A percentile compares a stretch with the other conserved stretches of the same genome.
These are phyloP conservation scores for Pseudogymnoascus sp. DNA, from an alignment of 2,329 filamentous ascomycete species.

Conservation along the genomic window DNA sequence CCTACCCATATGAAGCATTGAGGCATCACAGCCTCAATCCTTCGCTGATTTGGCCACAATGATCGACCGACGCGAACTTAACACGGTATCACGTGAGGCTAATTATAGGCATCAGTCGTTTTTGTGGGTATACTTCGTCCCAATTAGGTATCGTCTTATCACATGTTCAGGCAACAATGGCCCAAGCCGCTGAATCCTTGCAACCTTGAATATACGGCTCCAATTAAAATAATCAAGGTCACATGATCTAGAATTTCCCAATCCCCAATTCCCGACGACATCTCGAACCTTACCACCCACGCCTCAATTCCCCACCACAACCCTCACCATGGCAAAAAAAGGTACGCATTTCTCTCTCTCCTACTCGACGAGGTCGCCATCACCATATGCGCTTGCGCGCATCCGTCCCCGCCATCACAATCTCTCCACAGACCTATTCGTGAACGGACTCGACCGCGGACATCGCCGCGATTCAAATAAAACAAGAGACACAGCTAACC, in stretches of 20 bases:
- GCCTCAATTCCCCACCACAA: slow-evolving; percentile 1
- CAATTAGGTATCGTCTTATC: not conserved
- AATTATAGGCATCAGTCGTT: slow-evolving; percentile 8
- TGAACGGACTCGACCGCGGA: not conserved
- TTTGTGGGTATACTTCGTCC: not conserved
- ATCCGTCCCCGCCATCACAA: not conserved
- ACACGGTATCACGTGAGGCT: not conserved
- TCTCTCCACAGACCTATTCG: not conserved
- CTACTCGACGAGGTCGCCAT: not conserved
- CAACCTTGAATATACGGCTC: not conserved
- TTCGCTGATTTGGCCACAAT: not conserved
- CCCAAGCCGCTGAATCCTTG: not conserved
- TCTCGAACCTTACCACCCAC: not conserved
- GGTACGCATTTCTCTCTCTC: slow-evolving; percentile 22
- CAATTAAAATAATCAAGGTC: not conserved
- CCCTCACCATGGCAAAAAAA: slow-evolving; percentile 37
- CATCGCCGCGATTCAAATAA: not conserved
- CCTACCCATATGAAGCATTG: slow-evolving; percentile 4
- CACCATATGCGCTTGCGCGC: not conserved
- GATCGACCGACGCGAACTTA: not conserved
- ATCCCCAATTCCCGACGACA: not conserved
- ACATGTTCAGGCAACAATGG: not conserved
- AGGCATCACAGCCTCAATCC: not conserved
- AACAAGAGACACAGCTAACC: not conserved
- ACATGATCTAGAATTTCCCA: slow-evolving; percentile 6